phyloP scores from a whole-genome alignment of 2,329 filamentous ascomycete species.

The Periconia sp. region DNA sequence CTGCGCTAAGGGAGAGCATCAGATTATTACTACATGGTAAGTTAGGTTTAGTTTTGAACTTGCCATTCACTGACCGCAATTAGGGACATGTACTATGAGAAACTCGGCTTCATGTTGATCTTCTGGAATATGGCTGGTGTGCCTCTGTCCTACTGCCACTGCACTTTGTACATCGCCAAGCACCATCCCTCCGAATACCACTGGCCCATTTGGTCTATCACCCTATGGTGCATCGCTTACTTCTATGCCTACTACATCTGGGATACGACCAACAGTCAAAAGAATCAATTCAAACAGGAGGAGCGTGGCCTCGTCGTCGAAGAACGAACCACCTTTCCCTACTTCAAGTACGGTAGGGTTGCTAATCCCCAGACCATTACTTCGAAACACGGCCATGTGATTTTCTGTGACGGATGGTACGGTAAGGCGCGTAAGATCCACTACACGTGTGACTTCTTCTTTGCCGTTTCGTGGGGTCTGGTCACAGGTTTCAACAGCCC shows the following conservation, averaged over 20 bases:
- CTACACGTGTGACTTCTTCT: constrained; percentile 81
- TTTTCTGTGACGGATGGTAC: constrained; percentile 82
- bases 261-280: constrained; percentile 91
- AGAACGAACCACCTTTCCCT: constrained; percentile 81
- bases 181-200: constrained; percentile 78
- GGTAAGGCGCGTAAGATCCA: constrained; percentile 79
- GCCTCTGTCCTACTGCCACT: constrained; percentile 90
- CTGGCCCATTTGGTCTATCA: constrained; percentile 74
- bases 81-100: constrained; percentile 95
- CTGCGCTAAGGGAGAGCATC: constrained; percentile 89
- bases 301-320: constrained; percentile 71
- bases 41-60: too few relatives aligned
- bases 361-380: constrained; percentile 80
- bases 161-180: constrained; percentile 86
- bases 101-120: constrained; percentile 96
- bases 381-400: constrained; percentile 74
- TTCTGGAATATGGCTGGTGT: constrained; percentile 97
- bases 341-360: constrained; percentile 86
- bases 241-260: constrained; percentile 88
- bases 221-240: constrained; percentile 71
- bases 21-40: constrained; percentile 84
- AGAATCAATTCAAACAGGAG: constrained; percentile 86
- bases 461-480: constrained; percentile 78
- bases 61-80: too few relatives aligned
- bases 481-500: constrained; percentile 81